Percentiles rank a stretch among this genome's conserved stretches.
These are phyloP conservation scores for Aspergillus sp. DNA, from an alignment of 2,329 filamentous ascomycete genomes.

Conservation along the genomic window DNA sequence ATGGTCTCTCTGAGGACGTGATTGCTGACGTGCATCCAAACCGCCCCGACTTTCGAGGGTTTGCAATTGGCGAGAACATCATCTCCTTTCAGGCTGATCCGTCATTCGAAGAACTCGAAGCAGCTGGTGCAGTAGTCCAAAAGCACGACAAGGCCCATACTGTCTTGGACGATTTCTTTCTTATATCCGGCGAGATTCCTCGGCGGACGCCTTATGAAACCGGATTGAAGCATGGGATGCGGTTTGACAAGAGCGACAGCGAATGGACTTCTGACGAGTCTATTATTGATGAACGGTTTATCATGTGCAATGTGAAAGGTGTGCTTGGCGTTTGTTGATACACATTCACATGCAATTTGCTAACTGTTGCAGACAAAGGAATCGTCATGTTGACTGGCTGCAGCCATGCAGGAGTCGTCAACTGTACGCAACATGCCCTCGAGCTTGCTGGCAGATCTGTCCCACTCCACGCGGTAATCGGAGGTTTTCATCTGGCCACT, in stretches of 20 bases:
- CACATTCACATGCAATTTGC: neutral
- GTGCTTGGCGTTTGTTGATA: neutral
- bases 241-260: slow-evolving; percentile 44
- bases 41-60: slow-evolving; percentile 56
- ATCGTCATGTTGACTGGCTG: slow-evolving; percentile 62
- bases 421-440: slow-evolving; percentile 53
- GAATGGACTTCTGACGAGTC: slow-evolving; percentile 55
- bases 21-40: slow-evolving; percentile 58
- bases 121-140: slow-evolving; percentile 47
- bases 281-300: slow-evolving; percentile 58
- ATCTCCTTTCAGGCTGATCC: slow-evolving; percentile 60
- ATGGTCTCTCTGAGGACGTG: slow-evolving; percentile 32
- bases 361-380: slow-evolving; percentile 48
- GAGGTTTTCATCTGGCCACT: slow-evolving; percentile 59
- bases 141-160: slow-evolving; percentile 49
- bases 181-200: slow-evolving; percentile 60
- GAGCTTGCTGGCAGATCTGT: slow-evolving; percentile 41
- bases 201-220: slow-evolving; percentile 55
- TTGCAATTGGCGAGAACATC: slow-evolving; percentile 46
- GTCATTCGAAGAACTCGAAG: slow-evolving; percentile 52
- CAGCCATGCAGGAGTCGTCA: slow-evolving; percentile 61
- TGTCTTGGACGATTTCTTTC: slow-evolving; percentile 56
- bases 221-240: slow-evolving; percentile 52
- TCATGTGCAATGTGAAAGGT: slow-evolving; percentile 60
- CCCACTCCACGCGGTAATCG: slow-evolving; percentile 56